These are phyloP conservation scores for Austroboletus olivaceoglutinosus DNA, from an alignment of 1,284 basidiomycete genomes.

Conservation along the genomic window DNA sequence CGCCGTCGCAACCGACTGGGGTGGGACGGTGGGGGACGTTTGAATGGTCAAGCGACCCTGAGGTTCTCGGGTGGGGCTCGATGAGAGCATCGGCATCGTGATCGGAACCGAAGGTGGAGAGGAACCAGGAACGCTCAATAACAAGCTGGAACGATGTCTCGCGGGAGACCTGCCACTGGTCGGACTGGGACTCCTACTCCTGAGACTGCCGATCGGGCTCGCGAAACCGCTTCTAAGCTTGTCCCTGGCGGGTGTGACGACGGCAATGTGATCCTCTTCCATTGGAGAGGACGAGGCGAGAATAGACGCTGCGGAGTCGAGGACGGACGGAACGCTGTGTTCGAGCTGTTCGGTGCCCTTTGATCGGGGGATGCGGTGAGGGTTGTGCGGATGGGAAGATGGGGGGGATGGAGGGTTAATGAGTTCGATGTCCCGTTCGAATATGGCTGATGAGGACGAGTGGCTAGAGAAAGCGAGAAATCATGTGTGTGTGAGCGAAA, in stretches of 20 bases:
- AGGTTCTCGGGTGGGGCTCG: conserved; percentile 24
- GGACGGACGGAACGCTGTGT: conserved; percentile 69
- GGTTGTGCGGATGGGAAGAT: conserved; percentile 48
- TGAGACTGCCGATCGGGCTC: conserved; percentile 62
- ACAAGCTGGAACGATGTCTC: conserved; percentile 38
- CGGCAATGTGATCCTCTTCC: conserved; percentile 51
- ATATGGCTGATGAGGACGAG: conserved; percentile 77
- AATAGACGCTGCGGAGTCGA: conserved; percentile 69
- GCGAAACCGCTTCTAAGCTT: conserved; percentile 55
- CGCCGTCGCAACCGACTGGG: background rate
- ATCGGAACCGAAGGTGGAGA: conserved; percentile 22
- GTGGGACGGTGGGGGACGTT: conserved; percentile 13
- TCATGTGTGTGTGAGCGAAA: conserved; percentile 9
- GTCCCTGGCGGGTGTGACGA: conserved; percentile 52
- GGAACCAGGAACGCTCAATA: conserved; percentile 45
- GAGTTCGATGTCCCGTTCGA: conserved; percentile 79
- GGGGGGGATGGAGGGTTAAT: conserved; percentile 49
- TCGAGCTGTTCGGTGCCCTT: conserved; percentile 70
- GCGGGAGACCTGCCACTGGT: conserved; percentile 28
- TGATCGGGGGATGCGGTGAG: conserved; percentile 69
- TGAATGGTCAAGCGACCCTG: conserved; percentile 24
- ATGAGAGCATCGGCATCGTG: conserved; percentile 21
- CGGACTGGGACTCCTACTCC: conserved; percentile 60
- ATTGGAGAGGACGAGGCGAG: conserved; percentile 46
- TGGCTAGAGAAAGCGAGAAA: conserved; percentile 43